phyloP scores from a whole-genome alignment of 768 basidiomycete species.

The Wakefieldia striispora region DNA sequence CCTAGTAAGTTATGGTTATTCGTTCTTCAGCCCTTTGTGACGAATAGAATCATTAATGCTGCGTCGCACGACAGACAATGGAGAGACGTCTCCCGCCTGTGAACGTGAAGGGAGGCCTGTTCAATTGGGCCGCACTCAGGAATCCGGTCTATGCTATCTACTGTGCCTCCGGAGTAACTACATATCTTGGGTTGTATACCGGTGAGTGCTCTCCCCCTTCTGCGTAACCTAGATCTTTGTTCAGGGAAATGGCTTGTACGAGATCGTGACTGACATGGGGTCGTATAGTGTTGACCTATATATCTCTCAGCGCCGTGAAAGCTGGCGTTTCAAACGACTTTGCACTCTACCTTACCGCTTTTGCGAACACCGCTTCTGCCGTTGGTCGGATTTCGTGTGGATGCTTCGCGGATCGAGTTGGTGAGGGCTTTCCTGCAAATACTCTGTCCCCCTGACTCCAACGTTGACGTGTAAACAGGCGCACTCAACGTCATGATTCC shows the following conservation, averaged over 20 bases:
- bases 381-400: slow-evolving; percentile 61
- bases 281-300: slow-evolving; percentile 61
- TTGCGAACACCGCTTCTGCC: slow-evolving; percentile 65
- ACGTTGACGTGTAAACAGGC: slow-evolving; percentile 36
- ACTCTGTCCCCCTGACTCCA: neutral
- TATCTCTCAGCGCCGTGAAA: slow-evolving; percentile 53
- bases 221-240: neutral
- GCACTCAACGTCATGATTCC: slow-evolving; percentile 68
- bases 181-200: slow-evolving; percentile 71
- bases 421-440: slow-evolving; percentile 35
- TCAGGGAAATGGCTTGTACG: no score
- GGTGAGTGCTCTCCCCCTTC: slow-evolving; percentile 31
- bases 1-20: slow-evolving; percentile 35
- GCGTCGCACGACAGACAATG: slow-evolving; percentile 19
- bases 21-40: neutral
- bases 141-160: slow-evolving; percentile 51
- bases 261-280: neutral
- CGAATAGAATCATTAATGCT: neutral
- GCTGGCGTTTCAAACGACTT: slow-evolving; percentile 50
- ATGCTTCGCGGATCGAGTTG: slow-evolving; percentile 50
- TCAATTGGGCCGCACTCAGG: slow-evolving; percentile 52
- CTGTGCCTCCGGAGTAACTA: slow-evolving; percentile 51
- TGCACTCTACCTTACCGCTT: slow-evolving; percentile 62
- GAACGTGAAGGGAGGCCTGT: slow-evolving; percentile 52
- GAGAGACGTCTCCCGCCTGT: slow-evolving; percentile 53